phyloP scores from a whole-genome alignment of 805 yeast species.

The Brettanomyces sp. region DNA sequence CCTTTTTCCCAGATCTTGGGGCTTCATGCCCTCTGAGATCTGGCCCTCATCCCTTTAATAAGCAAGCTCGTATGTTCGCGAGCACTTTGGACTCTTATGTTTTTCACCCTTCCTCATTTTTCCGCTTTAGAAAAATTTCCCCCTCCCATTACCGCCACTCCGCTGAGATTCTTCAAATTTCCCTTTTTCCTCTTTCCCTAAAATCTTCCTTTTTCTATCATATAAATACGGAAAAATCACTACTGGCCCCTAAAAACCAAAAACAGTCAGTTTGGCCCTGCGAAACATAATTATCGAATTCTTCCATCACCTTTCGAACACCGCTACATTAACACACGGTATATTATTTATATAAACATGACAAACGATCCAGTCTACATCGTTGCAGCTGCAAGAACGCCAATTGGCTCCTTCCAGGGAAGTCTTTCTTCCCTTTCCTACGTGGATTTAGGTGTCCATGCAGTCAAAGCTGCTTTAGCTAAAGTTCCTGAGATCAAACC shows the following conservation, averaged over 20 bases:
- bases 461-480: slow-evolving; percentile 80
- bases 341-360: slow-evolving; percentile 9
- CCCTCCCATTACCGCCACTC: too few species aligned
- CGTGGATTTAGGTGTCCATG: slow-evolving; percentile 85
- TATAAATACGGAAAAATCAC: too few species aligned
- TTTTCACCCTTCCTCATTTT: neutral
- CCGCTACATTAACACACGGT: too few species aligned
- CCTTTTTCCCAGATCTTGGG: neutral
- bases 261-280: too few species aligned
- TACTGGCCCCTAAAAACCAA: too few species aligned
- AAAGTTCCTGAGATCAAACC: slow-evolving; percentile 77
- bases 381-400: slow-evolving; percentile 88
- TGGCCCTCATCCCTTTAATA: neutral
- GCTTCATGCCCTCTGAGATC: too few species aligned
- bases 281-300: too few species aligned
- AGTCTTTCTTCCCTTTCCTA: slow-evolving; percentile 62
- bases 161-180: too few species aligned
- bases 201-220: too few species aligned
- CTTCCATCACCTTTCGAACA: neutral
- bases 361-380: slow-evolving; percentile 57
- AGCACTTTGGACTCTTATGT: neutral
- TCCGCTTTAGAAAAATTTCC: neutral
- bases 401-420: slow-evolving; percentile 93
- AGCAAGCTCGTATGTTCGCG: neutral
- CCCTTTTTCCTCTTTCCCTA: too few species aligned